Percentiles rank a stretch among this genome's conserved stretches.
Conservation (phyloP, 495 filamentous ascomycete genomes). For the Hypoxylon crocopeplum region DNA sequence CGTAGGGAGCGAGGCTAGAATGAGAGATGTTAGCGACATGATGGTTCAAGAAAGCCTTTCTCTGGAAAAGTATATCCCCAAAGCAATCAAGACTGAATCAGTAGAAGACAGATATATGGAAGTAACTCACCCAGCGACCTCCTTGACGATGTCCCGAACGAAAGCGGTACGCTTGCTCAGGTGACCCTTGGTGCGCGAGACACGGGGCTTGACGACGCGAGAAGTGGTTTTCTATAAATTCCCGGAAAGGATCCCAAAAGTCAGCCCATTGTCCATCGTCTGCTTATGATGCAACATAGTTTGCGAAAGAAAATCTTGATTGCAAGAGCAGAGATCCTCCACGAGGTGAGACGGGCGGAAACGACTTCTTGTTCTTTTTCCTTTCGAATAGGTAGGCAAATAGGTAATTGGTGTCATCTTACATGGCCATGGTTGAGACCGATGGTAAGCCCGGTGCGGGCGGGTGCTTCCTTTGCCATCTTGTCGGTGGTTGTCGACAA, state of each 20-base stretch:
- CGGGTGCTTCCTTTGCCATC: conserved; percentile 53
- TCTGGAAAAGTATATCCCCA: no score
- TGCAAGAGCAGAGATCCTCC: conserved; percentile 64
- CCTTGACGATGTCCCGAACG: conserved; percentile 85
- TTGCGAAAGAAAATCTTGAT: conserved; percentile 39
- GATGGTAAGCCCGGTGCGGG: conserved; percentile 76
- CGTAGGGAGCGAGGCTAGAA: conserved; percentile 86
- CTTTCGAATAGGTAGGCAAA: conserved; percentile 8
- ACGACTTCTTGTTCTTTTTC: conserved; percentile 25
- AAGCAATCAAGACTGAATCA: no score
- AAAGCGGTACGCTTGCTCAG: conserved; percentile 92
- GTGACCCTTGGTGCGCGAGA: conserved; percentile 89
- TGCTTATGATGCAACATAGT: conserved; percentile 39
- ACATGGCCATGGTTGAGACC: conserved; percentile 92
- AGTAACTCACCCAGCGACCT: conserved; percentile 80
- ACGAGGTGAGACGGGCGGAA: conserved; percentile 62
- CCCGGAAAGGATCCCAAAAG: conserved; percentile 48
- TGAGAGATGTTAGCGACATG: conserved; percentile 32
- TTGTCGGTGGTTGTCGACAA: conserved; percentile 34
- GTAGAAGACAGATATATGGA: background rate
- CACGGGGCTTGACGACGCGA: conserved; percentile 81
- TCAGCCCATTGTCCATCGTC: conserved; percentile 52
- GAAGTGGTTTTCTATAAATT: conserved; percentile 84
- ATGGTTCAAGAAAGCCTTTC: background rate
- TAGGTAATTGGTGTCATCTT: conserved; percentile 44